Percentiles rank a stretch among this genome's conserved stretches.
Conservation (phyloP, 495 filamentous ascomycete species). For the Xylaria venustula region DNA sequence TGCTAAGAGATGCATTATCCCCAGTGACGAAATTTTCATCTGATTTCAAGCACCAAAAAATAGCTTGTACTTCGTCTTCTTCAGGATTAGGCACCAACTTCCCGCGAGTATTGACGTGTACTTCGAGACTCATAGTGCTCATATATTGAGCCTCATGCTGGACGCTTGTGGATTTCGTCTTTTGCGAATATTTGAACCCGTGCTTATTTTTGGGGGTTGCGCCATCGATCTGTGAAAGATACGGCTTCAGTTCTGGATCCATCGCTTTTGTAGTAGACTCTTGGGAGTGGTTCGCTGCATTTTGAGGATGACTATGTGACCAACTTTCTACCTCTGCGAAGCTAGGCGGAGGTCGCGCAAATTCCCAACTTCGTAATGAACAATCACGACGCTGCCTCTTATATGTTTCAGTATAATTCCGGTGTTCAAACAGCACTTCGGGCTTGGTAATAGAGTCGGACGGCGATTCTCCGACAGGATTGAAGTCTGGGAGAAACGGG, state of each 20-base stretch:
- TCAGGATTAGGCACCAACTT: slow-evolving; percentile 81
- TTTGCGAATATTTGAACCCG: slow-evolving; percentile 87
- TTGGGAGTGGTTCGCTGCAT: slow-evolving; percentile 33
- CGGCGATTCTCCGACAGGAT: slow-evolving; percentile 57
- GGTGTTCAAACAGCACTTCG: slow-evolving; percentile 43
- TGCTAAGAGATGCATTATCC: slow-evolving; percentile 24
- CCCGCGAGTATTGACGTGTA: slow-evolving; percentile 90
- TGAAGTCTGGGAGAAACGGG: slow-evolving; percentile 78
- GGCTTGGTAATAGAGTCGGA: slow-evolving; percentile 56
- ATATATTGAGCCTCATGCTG: slow-evolving; percentile 89
- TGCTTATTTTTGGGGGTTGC: slow-evolving; percentile 82
- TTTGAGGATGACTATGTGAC: slow-evolving; percentile 46
- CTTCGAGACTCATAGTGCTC: slow-evolving; percentile 92
- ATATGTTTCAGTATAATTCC: slow-evolving; percentile 49
- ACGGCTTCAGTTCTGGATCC: slow-evolving; percentile 33
- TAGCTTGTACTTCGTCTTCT: slow-evolving; percentile 81
- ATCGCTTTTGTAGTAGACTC: slow-evolving; percentile 51
- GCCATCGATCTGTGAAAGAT: slow-evolving; percentile 83
- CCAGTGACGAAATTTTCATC: slow-evolving; percentile 59
- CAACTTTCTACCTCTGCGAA: slow-evolving; percentile 69
- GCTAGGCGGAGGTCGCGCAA: slow-evolving; percentile 64
- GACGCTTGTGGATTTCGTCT: slow-evolving; percentile 68
- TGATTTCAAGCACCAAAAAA: slow-evolving; percentile 88
- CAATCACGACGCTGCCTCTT: slow-evolving; percentile 51
- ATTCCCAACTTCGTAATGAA: slow-evolving; percentile 63